Evolutionary conservation across 2,329 filamentous ascomycete genomes (phyloP), one percentile per base, ranked within the genome.

Genomic region (Neopestalotiopsis clavispora): DNA sequence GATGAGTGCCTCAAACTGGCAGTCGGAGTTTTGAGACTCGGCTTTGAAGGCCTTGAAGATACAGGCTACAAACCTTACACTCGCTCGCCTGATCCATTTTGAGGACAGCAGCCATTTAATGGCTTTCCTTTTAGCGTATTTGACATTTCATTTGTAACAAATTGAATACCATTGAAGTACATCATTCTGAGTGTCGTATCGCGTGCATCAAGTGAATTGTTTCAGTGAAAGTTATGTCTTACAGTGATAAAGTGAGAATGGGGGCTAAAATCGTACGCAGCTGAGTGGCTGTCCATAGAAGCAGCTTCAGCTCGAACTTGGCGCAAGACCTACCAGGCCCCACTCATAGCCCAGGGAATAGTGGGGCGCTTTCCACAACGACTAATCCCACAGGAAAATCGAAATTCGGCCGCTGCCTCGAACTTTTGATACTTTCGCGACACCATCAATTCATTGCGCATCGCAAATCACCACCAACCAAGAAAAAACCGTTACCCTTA

Each of bases 401-500:
- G 59, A 62, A 62, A 62, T 62, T 62, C 59, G n/a, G 59, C 59
- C 34, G 32, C 20, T 52, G 45, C 17, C 20, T 30, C 59, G 59
- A 62, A 62, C 59, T 62, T 62, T 62, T 62, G 59, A 40, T 52
- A 38, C 59, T 62, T 17, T 34, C 40, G 34, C 59, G 59, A 62
- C 59, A 62, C 10, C 59, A 62, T 62, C 59, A 62, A 38, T 62
- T 32, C 40, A 38, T 34, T 17, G 30, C 30, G 32, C 30, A 62
- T 64, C 40, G 61, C 61, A 49, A 23, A 64, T 64, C 56, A 69
- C 52, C 38, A 14, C 59, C 68, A 42, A 62, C 58, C 56, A 32
- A 69, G 38, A 45, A 67, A 61, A 30, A 20, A 23, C 64, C 28
- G 65, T 69, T 68, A 61, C 68, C 68, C 68, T 69, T 69, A 69